These are phyloP conservation scores for Aegle marmelos DNA, from an alignment of 345 rosid genomes.

Conservation along the genomic window DNA sequence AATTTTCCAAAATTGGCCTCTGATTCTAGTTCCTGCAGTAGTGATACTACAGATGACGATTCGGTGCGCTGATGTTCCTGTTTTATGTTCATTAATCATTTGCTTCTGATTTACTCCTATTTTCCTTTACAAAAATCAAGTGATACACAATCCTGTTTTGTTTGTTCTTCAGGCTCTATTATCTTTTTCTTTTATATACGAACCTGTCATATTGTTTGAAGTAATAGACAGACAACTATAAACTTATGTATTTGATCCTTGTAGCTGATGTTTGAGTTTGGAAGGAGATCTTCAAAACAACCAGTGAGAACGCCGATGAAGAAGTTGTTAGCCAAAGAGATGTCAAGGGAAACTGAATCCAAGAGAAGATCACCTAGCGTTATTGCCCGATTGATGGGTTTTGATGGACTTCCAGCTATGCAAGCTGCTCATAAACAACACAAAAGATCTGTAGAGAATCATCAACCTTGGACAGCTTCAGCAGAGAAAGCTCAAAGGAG, in stretches of 20 bases:
- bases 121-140: not conserved
- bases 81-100: not conserved
- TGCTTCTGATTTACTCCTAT: conserved; percentile 1
- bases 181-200: not conserved
- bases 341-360: conserved; percentile 69
- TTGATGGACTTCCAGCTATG: conserved; percentile 74
- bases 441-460: conserved; percentile 37
- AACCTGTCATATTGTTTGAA: not conserved
- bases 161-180: not conserved
- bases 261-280: conserved; percentile 47
- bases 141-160: not conserved
- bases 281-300: conserved; percentile 36
- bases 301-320: conserved; percentile 56
- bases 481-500: conserved; percentile 38
- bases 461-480: conserved; percentile 19
- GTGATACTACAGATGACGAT: conserved; percentile 43
- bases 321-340: conserved; percentile 75
- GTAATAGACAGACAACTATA: not conserved
- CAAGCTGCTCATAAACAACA: conserved; percentile 44
- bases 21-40: conserved; percentile 43
- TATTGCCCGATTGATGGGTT: conserved; percentile 94
- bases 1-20: conserved; percentile 41
- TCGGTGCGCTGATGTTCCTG: conserved; percentile 45
- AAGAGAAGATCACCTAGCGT: conserved; percentile 75
- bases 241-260: conserved; percentile 23